These are phyloP conservation scores for Phymatotrichopsis omnivora DNA, from an alignment of 2,329 filamentous ascomycete genomes.

Conservation along the genomic window DNA sequence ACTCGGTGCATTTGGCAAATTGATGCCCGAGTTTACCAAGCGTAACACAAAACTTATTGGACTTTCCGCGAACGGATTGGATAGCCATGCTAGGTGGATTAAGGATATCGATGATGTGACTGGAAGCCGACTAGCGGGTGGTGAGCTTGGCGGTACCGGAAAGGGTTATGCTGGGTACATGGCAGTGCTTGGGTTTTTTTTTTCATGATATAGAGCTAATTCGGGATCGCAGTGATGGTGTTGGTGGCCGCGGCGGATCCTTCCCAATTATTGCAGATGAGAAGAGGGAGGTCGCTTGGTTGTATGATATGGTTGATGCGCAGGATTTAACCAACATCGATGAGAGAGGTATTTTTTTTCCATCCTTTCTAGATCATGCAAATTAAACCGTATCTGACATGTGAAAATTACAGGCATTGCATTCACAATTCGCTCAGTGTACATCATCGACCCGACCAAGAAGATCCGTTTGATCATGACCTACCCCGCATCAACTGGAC, in stretches of 20 bases:
- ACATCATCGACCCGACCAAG: slow-evolving; percentile 89
- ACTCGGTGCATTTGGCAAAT: slow-evolving; percentile 82
- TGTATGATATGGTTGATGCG: slow-evolving; percentile 76
- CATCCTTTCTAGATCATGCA: too few relatives aligned
- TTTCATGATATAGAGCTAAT: background rate
- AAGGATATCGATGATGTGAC: slow-evolving; percentile 75
- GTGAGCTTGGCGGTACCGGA: background rate
- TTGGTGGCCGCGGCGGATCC: slow-evolving; percentile 24
- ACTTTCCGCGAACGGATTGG: slow-evolving; percentile 74
- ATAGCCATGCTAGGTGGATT: slow-evolving; percentile 81
- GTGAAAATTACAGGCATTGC: slow-evolving; percentile 38
- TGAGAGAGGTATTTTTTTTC: slow-evolving; percentile 52
- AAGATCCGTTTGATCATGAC: slow-evolving; percentile 85
- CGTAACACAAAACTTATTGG: slow-evolving; percentile 86
- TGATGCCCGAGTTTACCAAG: slow-evolving; percentile 78
- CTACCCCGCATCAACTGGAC: slow-evolving; percentile 84
- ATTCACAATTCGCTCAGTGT: slow-evolving; percentile 90
- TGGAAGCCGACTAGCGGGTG: slow-evolving; percentile 35
- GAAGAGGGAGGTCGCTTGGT: slow-evolving; percentile 62
- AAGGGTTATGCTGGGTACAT: background rate
- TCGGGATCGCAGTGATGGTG: background rate
- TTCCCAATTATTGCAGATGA: slow-evolving; percentile 80
- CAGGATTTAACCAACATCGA: slow-evolving; percentile 75
- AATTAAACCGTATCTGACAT: too few relatives aligned
- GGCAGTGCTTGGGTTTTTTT: too few relatives aligned